phyloP scores from a whole-genome alignment of 2,329 filamentous ascomycete genomes.

The Botrytis squamosa region DNA sequence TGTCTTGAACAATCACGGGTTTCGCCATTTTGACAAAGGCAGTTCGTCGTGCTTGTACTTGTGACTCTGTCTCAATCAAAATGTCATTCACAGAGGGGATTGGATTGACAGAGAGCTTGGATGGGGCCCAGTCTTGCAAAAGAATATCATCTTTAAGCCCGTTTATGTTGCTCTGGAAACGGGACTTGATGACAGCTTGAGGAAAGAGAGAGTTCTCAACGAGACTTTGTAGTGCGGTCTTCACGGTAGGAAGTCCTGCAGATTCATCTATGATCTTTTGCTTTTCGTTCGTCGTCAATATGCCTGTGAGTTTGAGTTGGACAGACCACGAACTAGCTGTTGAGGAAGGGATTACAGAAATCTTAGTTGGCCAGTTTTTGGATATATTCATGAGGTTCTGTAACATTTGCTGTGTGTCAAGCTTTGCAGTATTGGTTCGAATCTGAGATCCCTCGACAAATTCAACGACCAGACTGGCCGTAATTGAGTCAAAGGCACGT shows the following conservation, averaged over 20 bases:
- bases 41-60: not conserved
- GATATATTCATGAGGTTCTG: not conserved
- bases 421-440: not conserved
- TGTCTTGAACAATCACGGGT: not conserved
- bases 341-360: not conserved
- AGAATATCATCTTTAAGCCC: not conserved
- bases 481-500: not conserved
- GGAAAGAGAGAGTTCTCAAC: not conserved
- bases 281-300: not conserved
- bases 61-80: not conserved
- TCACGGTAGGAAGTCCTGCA: not conserved
- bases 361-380: not conserved
- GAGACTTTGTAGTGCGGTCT: not conserved
- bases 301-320: not conserved
- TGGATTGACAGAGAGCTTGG: fast-evolving
- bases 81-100: not conserved
- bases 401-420: not conserved
- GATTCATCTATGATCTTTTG: not conserved
- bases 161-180: not conserved
- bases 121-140: not conserved
- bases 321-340: not conserved
- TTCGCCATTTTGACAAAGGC: not conserved
- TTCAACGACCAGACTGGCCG: not conserved
- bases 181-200: not conserved
- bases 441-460: not conserved